phyloP scores from a whole-genome alignment of 768 basidiomycete species.

The Mycena galopus region DNA sequence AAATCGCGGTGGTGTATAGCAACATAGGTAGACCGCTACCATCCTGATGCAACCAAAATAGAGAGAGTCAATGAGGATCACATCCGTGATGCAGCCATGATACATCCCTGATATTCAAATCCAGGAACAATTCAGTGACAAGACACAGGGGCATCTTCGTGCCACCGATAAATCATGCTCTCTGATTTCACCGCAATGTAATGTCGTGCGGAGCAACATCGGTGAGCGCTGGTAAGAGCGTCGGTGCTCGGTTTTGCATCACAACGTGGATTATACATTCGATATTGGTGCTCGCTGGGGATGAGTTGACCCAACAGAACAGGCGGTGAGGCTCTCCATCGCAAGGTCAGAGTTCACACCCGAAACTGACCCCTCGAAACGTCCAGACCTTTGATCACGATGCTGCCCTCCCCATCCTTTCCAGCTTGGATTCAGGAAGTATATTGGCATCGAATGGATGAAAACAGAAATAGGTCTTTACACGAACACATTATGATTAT shows the following conservation, averaged over 20 bases:
- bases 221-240: neutral
- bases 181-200: neutral
- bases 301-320: neutral
- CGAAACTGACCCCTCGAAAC: neutral
- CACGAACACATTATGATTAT: neutral
- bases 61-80: too few relatives aligned
- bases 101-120: too few relatives aligned
- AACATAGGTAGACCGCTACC: too few relatives aligned
- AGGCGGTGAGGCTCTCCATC: neutral
- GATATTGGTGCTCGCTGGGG: neutral
- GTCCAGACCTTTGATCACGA: neutral
- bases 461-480: neutral
- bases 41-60: too few relatives aligned
- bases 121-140: neutral
- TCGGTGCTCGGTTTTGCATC: neutral
- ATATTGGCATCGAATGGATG: neutral
- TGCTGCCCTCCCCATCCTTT: neutral
- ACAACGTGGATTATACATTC: neutral
- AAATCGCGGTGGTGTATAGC: too few relatives aligned
- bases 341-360: neutral
- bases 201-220: neutral
- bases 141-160: neutral
- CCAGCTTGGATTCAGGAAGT: too few relatives aligned
- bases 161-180: neutral
- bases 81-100: too few relatives aligned